Conservation (phyloP, 2,329 filamentous ascomycete species). For the Blastomyces silverae region DNA sequence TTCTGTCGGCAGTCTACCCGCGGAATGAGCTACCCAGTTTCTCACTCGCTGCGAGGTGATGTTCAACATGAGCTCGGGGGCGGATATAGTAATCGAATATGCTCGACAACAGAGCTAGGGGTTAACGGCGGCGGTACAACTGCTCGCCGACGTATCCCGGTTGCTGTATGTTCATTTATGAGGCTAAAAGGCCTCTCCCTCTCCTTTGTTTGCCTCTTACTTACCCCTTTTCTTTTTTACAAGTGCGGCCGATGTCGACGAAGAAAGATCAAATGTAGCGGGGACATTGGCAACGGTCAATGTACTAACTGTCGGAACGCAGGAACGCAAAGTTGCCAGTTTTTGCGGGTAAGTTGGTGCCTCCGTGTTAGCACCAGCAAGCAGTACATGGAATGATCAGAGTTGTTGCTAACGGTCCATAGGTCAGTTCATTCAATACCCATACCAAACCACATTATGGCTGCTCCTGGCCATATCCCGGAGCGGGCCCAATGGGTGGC, state of each 20-base stretch:
- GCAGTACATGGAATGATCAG: conserved; percentile 5
- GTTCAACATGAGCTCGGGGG: conserved; percentile 25
- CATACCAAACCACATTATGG: conserved; percentile 24
- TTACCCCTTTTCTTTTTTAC: conserved; percentile 7
- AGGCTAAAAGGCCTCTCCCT: not conserved
- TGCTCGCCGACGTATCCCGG: conserved; percentile 48
- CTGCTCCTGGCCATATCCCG: conserved; percentile 29
- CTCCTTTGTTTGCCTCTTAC: not conserved
- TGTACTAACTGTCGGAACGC: conserved; percentile 78
- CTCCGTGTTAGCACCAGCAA: not conserved
- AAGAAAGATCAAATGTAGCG: conserved; percentile 91
- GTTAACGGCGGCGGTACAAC: conserved; percentile 33
- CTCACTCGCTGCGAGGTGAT: conserved; percentile 25
- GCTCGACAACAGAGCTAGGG: conserved; percentile 29
- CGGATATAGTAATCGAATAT: conserved; percentile 21
- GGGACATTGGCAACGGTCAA: conserved; percentile 68
- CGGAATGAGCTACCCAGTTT: conserved; percentile 25
- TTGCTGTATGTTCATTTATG: conserved; percentile 39
- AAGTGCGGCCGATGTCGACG: conserved; percentile 80
- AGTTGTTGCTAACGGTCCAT: not conserved
- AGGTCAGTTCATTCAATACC: conserved; percentile 33
- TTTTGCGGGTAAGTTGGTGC: conserved; percentile 59
- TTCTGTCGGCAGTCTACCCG: conserved; percentile 25
- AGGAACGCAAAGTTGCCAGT: conserved; percentile 60
- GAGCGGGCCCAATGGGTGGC: conserved; percentile 20